phyloP scores from a whole-genome alignment of 352 stramenopile genomes.

The Pythium phragmitis region DNA sequence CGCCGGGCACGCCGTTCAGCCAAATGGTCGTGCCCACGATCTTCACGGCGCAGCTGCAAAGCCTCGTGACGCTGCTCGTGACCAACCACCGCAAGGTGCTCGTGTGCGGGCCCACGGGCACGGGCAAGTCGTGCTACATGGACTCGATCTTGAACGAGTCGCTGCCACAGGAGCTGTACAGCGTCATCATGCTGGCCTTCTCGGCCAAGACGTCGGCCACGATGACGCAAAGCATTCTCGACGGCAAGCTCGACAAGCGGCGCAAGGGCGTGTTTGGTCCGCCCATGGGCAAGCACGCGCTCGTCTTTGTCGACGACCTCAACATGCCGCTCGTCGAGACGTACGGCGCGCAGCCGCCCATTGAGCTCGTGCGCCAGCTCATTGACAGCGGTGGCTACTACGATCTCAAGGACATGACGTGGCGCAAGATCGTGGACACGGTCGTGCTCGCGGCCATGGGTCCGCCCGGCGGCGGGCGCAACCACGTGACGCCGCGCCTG shows the following conservation, averaged over 20 bases:
- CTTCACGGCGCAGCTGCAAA: conserved; percentile 91
- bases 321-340: conserved; percentile 96
- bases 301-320: conserved; percentile 94
- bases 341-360: conserved; percentile 92
- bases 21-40: conserved; percentile 94
- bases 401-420: conserved; percentile 93
- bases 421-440: conserved; percentile 90
- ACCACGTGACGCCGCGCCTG: conserved; percentile 89
- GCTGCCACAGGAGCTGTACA: conserved; percentile 80
- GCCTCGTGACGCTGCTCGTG: conserved; percentile 85
- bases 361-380: conserved; percentile 91
- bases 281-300: conserved; percentile 78
- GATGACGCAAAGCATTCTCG: conserved; percentile 95
- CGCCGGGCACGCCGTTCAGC: conserved; percentile 83
- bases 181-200: conserved; percentile 89
- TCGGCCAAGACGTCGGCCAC: conserved; percentile 93
- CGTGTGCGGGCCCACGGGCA: conserved; percentile 92
- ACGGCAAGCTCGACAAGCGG: conserved; percentile 94
- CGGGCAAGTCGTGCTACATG: conserved; percentile 92
- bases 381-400: conserved; percentile 92
- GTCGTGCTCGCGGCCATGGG: conserved; percentile 91
- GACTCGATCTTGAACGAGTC: conserved; percentile 81
- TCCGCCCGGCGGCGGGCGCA: conserved; percentile 87
- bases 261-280: conserved; percentile 91
- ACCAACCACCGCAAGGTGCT: conserved; percentile 83